Conservation (phyloP, 2,329 filamentous ascomycete genomes). For the Rutstroemia sp. region DNA sequence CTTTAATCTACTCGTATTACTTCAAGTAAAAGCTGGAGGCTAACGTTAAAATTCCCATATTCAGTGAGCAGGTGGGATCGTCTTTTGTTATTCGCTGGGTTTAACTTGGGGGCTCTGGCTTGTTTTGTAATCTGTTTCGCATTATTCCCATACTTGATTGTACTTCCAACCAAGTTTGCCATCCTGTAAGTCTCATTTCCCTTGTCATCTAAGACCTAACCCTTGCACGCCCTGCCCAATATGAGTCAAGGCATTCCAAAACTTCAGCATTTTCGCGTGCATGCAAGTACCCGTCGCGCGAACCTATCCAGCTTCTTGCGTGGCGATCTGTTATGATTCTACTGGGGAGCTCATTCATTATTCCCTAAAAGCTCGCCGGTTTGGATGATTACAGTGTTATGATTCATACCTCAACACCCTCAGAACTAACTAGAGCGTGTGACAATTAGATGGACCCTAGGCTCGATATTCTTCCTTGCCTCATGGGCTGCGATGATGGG, state of each 20-base stretch:
- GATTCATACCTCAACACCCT: slow-evolving; percentile 15
- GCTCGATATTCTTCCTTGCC: slow-evolving; percentile 79
- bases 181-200: slow-evolving; percentile 69
- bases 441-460: slow-evolving; percentile 78
- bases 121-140: slow-evolving; percentile 93
- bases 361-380: background rate
- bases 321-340: background rate
- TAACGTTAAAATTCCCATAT: slow-evolving; percentile 22
- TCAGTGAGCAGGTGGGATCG: slow-evolving; percentile 97
- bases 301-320: slow-evolving; percentile 14
- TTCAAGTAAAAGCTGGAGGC: slow-evolving; percentile 18
- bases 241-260: slow-evolving; percentile 17
- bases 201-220: slow-evolving; percentile 10
- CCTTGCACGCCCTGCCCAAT: slow-evolving; percentile 12
- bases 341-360: background rate
- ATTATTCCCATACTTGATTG: slow-evolving; percentile 74
- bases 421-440: slow-evolving; percentile 24
- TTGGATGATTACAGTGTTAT: slow-evolving; percentile 6
- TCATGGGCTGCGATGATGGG: slow-evolving; percentile 97
- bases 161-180: slow-evolving; percentile 87
- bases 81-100: slow-evolving; percentile 82
- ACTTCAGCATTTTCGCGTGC: slow-evolving; percentile 21
- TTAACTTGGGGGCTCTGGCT: slow-evolving; percentile 80
- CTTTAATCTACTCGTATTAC: slow-evolving; percentile 19
- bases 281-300: slow-evolving; percentile 33